Base-by-base conservation (phyloP, 1,139 yeast genomes). In the Geotrichum aggregatum region DNA sequence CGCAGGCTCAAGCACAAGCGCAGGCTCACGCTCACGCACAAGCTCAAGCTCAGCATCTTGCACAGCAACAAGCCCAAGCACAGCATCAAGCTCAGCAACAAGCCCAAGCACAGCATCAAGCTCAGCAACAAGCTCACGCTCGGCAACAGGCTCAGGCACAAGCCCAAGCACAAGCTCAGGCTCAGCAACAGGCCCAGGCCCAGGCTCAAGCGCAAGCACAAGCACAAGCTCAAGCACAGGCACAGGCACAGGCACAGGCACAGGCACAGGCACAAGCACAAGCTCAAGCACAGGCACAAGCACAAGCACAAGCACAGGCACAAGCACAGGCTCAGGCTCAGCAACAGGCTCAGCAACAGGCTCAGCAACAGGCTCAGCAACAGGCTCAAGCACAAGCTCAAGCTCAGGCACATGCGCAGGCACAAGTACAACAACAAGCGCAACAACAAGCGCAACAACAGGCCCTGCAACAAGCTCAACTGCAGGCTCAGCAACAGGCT, bases 41-140 rank as follows among this genome's bases (percentile, higher is more conserved):
- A 26, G 52, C 52, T 24, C 54, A 53, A 35, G 57, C 54, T 31
- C 52, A 45, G 22, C 47, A 24, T 31, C 62, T 26, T 13, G 47
- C 39, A n/a, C 47, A 30, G 46, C 26, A 14, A 13, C 47, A 41
- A 40, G 55, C 49, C 13, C 55, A 59, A 39, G 58, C 57, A 3
- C 57, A 54, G 26, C 54, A 54, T 11, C 45, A 42, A 6, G 45
- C 45, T 7, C 46, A 43, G 18, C 40, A 38, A 13, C 40, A 33
- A 24, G 47, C 33, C 11, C 47, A 44, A 14, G 41, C 40, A 19
- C 44, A 49, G n/a, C 44, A 43, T 4, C 39, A 43, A 18, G 47
- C 47, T 2, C 47, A 43, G 13, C 28, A 14, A 3, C 47, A 43
- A 14, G 47, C 52, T 24, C 47, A 46, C 24, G 50, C 39, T 2